A percentile compares a stretch with the other conserved stretches of the same genome.
Conservation (phyloP, 2,329 filamentous ascomycete species). For the Xylaria hypoxylon region DNA sequence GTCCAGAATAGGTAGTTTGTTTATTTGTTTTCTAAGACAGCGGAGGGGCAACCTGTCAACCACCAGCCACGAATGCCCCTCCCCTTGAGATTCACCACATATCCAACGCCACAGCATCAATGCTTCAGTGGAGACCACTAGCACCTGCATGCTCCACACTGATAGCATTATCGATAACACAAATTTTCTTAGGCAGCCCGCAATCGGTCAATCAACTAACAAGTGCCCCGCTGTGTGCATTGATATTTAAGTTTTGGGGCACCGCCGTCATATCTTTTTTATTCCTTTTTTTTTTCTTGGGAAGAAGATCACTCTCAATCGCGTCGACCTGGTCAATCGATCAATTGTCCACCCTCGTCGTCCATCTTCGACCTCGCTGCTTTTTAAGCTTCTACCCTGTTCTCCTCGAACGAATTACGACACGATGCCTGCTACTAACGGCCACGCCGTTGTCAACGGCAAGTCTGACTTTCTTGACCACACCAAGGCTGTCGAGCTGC, state of each 20-base stretch:
- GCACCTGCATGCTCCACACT: neutral
- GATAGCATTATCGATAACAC: slow-evolving; percentile 28
- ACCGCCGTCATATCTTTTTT: slow-evolving; percentile 46
- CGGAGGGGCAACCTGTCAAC: slow-evolving; percentile 40
- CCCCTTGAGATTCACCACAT: slow-evolving; percentile 18
- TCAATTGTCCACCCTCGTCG: slow-evolving; percentile 43
- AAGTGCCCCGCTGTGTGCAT: slow-evolving; percentile 10
- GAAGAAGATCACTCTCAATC: slow-evolving; percentile 62
- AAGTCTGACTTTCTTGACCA: slow-evolving; percentile 75
- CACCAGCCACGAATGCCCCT: slow-evolving; percentile 41
- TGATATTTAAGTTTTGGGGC: slow-evolving; percentile 55
- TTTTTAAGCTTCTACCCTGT: slow-evolving; percentile 43
- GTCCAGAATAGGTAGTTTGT: slow-evolving; percentile 53
- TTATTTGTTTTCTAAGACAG: slow-evolving; percentile 51
- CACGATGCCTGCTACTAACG: slow-evolving; percentile 80
- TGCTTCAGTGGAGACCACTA: neutral
- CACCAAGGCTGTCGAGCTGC: slow-evolving; percentile 79
- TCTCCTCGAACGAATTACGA: slow-evolving; percentile 48
- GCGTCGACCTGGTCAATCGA: slow-evolving; percentile 52
- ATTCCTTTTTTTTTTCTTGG: slow-evolving; percentile 62
- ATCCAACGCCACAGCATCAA: neutral
- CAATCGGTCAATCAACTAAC: slow-evolving; percentile 4
- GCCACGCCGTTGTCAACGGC: slow-evolving; percentile 65
- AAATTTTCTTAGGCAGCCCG: slow-evolving; percentile 13
- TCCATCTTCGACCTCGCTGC: slow-evolving; percentile 59